Conservation (phyloP, 495 filamentous ascomycete genomes). For the Penicillium ucsense region DNA sequence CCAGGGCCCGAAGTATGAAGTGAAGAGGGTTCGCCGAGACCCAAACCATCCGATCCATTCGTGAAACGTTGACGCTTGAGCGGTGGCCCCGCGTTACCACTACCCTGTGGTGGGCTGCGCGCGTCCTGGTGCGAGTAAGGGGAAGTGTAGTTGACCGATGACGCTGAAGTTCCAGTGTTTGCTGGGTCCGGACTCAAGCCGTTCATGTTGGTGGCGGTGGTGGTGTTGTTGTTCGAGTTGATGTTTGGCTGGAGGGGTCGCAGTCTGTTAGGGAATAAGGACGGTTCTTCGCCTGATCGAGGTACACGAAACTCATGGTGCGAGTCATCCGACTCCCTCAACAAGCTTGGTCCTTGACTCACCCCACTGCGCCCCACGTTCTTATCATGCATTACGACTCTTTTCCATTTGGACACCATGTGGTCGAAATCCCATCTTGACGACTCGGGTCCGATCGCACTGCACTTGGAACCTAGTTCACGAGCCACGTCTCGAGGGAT, state of each 20-base stretch:
- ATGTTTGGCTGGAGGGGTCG: slow-evolving; percentile 12
- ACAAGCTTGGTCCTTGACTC: slow-evolving; percentile 9
- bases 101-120: slow-evolving; percentile 11
- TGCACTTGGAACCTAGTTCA: slow-evolving; percentile 30
- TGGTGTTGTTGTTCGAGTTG: too few relatives aligned
- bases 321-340: slow-evolving; percentile 8
- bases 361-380: slow-evolving; percentile 36
- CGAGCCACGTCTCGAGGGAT: slow-evolving; percentile 39
- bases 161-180: slow-evolving; percentile 19
- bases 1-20: slow-evolving; percentile 1
- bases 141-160: slow-evolving; percentile 24
- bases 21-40: slow-evolving; percentile 7
- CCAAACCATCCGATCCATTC: slow-evolving; percentile 27
- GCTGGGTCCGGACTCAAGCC: slow-evolving; percentile 24
- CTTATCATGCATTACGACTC: slow-evolving; percentile 41
- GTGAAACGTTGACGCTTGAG: slow-evolving; percentile 35
- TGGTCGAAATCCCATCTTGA: slow-evolving; percentile 47
- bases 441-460: slow-evolving; percentile 26
- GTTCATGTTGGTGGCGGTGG: slow-evolving; percentile 3
- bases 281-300: slow-evolving; percentile 20
- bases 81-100: slow-evolving; percentile 16
- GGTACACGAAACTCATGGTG: slow-evolving; percentile 15
- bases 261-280: slow-evolving; percentile 16
- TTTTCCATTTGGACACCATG: slow-evolving; percentile 48
- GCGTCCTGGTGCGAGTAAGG: slow-evolving; percentile 25